Percentiles rank a stretch among this genome's conserved stretches.
Conservation (phyloP, 1,284 basidiomycete genomes). For the Grifola frondosa region DNA sequence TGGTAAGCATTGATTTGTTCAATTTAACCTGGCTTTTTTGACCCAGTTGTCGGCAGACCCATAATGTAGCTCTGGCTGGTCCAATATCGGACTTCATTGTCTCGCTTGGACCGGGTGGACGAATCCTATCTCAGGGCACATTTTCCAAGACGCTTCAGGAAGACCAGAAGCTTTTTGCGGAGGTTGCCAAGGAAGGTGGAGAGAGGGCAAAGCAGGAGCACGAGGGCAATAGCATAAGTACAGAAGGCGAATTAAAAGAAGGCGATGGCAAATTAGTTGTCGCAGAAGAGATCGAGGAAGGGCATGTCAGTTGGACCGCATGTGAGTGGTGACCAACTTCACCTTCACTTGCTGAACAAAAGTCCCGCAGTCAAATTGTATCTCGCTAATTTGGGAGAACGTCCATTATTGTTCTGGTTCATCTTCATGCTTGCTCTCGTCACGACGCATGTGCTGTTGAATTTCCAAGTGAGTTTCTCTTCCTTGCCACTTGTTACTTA, state of each 20-base stretch:
- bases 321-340: constrained; percentile 22
- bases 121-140: constrained; percentile 42
- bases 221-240: constrained; percentile 29
- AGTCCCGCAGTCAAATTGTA: constrained; percentile 29
- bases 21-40: background rate
- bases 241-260: constrained; percentile 18
- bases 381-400: constrained; percentile 29
- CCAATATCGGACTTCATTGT: constrained; percentile 64
- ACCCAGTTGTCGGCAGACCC: constrained; percentile 8
- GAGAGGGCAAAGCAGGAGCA: constrained; percentile 37
- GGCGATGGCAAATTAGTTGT: constrained; percentile 46
- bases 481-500: too few species aligned
- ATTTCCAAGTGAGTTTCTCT: constrained; percentile 23
- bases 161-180: constrained; percentile 32
- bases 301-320: constrained; percentile 46
- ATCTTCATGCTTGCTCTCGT: constrained; percentile 23
- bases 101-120: constrained; percentile 50
- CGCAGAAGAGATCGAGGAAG: constrained; percentile 55
- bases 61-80: constrained; percentile 49
- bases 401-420: constrained; percentile 35
- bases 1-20: constrained; percentile 42
- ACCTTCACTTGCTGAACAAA: constrained; percentile 9
- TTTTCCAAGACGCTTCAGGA: constrained; percentile 41
- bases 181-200: constrained; percentile 40
- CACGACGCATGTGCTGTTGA: constrained; percentile 17